phyloP scores from a whole-genome alignment of 2,329 filamentous ascomycete genomes.

The Calcarisporium arbuscula region DNA sequence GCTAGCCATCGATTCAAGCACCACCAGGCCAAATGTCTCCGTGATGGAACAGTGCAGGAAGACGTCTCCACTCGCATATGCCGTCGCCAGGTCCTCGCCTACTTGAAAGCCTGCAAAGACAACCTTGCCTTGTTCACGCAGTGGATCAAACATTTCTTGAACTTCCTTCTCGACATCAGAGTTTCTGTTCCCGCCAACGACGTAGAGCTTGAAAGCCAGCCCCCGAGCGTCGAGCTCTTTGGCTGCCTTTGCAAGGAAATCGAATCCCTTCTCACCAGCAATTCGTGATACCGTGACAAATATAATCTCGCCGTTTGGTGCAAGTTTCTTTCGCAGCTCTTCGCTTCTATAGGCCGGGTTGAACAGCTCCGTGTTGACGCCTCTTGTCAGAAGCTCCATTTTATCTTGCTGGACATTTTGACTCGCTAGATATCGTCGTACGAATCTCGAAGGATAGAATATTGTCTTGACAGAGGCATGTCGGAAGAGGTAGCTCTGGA shows the following conservation, averaged over 20 bases:
- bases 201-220: constrained; percentile 56
- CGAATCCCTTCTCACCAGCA: constrained; percentile 65
- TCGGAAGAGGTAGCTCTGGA: constrained; percentile 62
- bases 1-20: constrained; percentile 65
- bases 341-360: constrained; percentile 46
- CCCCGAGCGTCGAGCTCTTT: constrained; percentile 47
- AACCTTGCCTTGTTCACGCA: constrained; percentile 45
- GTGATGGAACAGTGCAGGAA: constrained; percentile 67
- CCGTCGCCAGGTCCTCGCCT: constrained; percentile 54
- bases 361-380: constrained; percentile 59
- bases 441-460: constrained; percentile 62
- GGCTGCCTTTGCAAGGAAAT: constrained; percentile 55
- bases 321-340: constrained; percentile 45
- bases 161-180: constrained; percentile 55
- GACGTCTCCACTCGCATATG: constrained; percentile 62
- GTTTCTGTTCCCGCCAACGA: constrained; percentile 64
- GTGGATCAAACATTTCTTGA: constrained; percentile 48
- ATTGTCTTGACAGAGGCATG: constrained; percentile 56
- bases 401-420: constrained; percentile 50
- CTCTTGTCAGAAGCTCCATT: constrained; percentile 55
- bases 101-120: constrained; percentile 61
- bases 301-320: constrained; percentile 57
- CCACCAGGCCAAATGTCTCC: constrained; percentile 66
- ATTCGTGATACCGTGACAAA: constrained; percentile 61
- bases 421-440: constrained; percentile 52